These are phyloP conservation scores for Jamesozyma lodderae DNA, from an alignment of 805 yeast species.

Conservation along the genomic window DNA sequence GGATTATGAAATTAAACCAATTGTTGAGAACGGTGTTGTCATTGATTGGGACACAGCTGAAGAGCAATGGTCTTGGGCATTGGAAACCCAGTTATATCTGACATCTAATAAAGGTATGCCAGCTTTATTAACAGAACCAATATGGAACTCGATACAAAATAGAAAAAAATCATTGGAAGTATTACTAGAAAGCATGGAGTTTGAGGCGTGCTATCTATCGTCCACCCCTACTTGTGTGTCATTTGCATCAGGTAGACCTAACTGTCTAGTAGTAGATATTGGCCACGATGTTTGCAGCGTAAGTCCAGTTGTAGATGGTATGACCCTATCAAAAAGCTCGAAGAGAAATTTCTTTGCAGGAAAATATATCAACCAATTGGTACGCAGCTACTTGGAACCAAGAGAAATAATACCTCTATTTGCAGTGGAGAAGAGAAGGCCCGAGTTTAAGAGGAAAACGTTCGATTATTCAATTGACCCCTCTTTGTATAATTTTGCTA, in stretches of 20 bases:
- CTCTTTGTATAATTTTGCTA: slow-evolving; percentile 49
- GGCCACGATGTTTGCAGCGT: slow-evolving; percentile 74
- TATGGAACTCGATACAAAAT: slow-evolving; percentile 66
- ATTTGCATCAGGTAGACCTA: slow-evolving; percentile 82
- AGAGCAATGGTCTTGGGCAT: slow-evolving; percentile 60
- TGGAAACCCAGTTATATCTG: slow-evolving; percentile 42
- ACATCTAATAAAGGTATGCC: slow-evolving; percentile 41
- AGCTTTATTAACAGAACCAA: slow-evolving; percentile 73
- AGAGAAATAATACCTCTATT: slow-evolving; percentile 28
- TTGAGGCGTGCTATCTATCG: slow-evolving; percentile 75
- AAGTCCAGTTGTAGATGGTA: slow-evolving; percentile 77
- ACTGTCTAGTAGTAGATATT: slow-evolving; percentile 75
- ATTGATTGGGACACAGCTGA: slow-evolving; percentile 80
- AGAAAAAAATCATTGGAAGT: slow-evolving; percentile 64
- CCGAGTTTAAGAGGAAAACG: slow-evolving; percentile 21
- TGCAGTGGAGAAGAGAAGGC: slow-evolving; percentile 25
- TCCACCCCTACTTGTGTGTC: slow-evolving; percentile 82
- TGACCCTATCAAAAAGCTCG: slow-evolving; percentile 60
- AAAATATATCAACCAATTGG: slow-evolving; percentile 37
- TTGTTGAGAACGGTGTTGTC: slow-evolving; percentile 53
- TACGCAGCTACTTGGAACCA: slow-evolving; percentile 26
- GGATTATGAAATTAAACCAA: slow-evolving; percentile 44
- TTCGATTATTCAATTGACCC: slow-evolving; percentile 31
- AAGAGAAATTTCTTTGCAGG: slow-evolving; percentile 72
- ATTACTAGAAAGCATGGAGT: slow-evolving; percentile 56